A percentile compares a stretch with the other conserved stretches of the same genome.
phyloP scores from a whole-genome alignment of 1,284 basidiomycete genomes.

The Irpex lacteus region DNA sequence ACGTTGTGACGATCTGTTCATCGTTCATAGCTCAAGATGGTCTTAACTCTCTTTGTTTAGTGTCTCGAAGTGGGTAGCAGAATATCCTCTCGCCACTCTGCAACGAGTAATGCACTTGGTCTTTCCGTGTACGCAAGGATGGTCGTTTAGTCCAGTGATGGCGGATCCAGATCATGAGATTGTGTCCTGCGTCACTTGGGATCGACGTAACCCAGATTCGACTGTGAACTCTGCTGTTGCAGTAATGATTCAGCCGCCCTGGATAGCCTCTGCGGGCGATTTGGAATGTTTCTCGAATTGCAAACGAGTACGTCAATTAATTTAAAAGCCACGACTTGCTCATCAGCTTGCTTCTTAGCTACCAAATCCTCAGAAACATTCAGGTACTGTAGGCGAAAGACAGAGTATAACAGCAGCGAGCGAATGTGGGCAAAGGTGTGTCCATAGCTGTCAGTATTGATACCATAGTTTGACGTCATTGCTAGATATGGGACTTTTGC shows the following conservation, averaged over 20 bases:
- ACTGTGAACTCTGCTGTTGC: constrained; percentile 37
- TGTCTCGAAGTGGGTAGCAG: constrained; percentile 42
- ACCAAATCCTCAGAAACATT: not conserved
- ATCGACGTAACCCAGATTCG: constrained; percentile 18
- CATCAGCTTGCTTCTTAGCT: constrained; percentile 6
- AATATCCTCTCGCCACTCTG: constrained; percentile 52
- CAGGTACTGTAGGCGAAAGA: not conserved
- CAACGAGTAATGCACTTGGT: constrained; percentile 51
- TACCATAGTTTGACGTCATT: constrained; percentile 1
- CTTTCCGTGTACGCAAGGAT: constrained; percentile 38
- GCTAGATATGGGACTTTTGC: constrained; percentile 67
- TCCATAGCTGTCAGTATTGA: constrained; percentile 3
- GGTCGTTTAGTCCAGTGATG: constrained; percentile 39
- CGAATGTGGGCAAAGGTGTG: constrained; percentile 67
- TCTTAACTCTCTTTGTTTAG: constrained; percentile 21
- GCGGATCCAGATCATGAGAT: constrained; percentile 39
- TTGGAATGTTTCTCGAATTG: constrained; percentile 50
- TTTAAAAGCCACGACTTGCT: not conserved
- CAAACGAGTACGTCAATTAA: constrained; percentile 37
- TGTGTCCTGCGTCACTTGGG: constrained; percentile 55
- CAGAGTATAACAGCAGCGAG: constrained; percentile 36
- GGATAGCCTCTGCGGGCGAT: constrained; percentile 55
- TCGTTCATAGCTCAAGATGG: constrained; percentile 31
- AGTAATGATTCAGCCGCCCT: constrained; percentile 63
- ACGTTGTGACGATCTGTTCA: constrained; percentile 24